phyloP scores from a whole-genome alignment of 2,329 filamentous ascomycete species.

The Sporothrix euskadiensis region DNA sequence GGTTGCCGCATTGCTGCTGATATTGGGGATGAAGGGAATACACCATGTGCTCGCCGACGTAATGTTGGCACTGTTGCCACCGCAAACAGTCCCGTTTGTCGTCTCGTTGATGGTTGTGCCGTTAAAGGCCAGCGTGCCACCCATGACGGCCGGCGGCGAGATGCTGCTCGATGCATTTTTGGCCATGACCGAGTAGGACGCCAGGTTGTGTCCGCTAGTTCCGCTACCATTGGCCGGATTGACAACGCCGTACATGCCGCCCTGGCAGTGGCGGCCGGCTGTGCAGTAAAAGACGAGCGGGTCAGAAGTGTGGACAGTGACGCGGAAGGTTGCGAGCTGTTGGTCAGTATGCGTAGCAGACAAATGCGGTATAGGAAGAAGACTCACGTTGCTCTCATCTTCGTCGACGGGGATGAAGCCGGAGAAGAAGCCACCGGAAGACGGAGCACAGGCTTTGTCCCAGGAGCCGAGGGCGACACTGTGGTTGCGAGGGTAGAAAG shows the following conservation, averaged over 20 bases:
- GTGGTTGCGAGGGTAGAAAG: constrained; percentile 54
- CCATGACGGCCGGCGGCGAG: constrained; percentile 32
- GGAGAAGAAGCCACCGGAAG: constrained; percentile 47
- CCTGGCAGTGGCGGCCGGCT: constrained; percentile 44
- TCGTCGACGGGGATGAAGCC: constrained; percentile 47
- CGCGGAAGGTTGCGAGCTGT: constrained; percentile 42
- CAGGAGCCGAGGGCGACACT: constrained; percentile 52
- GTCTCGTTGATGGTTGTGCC: not conserved
- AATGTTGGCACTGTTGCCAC: constrained; percentile 8
- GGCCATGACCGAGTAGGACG: constrained; percentile 31
- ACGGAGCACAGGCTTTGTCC: constrained; percentile 50
- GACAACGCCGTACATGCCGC: constrained; percentile 49
- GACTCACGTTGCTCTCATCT: not conserved
- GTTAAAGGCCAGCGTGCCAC: constrained; percentile 30
- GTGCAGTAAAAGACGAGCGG: constrained; percentile 52
- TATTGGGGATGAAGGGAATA: not conserved
- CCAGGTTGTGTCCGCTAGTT: constrained; percentile 22
- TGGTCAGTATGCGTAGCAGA: constrained; percentile 28
- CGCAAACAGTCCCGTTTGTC: constrained; percentile 4
- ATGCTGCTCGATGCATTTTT: constrained; percentile 28
- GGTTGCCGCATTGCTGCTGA: not conserved
- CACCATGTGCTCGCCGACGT: constrained; percentile 3
- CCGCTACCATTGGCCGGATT: constrained; percentile 38
- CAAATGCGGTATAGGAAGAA: not conserved
- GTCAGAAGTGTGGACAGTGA: constrained; percentile 45